phyloP scores from a whole-genome alignment of 2,329 filamentous ascomycete species.

The Nemania bipapillata region DNA sequence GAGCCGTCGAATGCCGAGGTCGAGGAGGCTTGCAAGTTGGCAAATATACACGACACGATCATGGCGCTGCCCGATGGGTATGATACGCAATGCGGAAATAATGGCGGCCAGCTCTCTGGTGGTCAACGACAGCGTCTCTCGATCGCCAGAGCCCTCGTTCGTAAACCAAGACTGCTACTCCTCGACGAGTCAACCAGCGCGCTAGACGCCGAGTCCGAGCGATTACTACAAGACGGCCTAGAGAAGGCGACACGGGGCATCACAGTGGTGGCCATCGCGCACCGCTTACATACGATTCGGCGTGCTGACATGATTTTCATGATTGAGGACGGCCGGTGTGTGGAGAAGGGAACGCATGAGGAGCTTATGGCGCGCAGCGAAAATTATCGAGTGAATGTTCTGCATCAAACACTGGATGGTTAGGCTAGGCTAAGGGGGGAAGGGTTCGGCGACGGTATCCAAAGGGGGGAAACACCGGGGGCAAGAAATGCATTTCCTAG shows the following conservation, averaged over 20 bases:
- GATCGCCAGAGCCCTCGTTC: constrained; percentile 79
- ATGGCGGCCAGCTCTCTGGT: constrained; percentile 78
- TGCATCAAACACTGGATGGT: constrained; percentile 60
- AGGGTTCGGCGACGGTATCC: not conserved
- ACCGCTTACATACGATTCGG: constrained; percentile 66
- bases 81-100: constrained; percentile 74
- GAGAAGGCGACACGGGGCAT: constrained; percentile 66
- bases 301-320: constrained; percentile 69
- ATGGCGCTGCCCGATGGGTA: constrained; percentile 71
- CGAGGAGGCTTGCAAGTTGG: constrained; percentile 72
- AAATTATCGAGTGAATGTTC: constrained; percentile 63
- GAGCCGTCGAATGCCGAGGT: constrained; percentile 70
- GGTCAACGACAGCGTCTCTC: constrained; percentile 82
- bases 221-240: constrained; percentile 72
- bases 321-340: constrained; percentile 63
- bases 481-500: not conserved
- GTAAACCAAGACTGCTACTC: constrained; percentile 76
- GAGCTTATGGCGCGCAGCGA: constrained; percentile 65
- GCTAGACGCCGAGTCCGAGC: constrained; percentile 76
- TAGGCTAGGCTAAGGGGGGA: constrained; percentile 17
- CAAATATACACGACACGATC: constrained; percentile 77
- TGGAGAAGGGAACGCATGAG: constrained; percentile 64
- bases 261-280: constrained; percentile 69
- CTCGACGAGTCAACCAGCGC: constrained; percentile 85
- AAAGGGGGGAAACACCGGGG: not conserved